A percentile compares a stretch with the other conserved stretches of the same genome.
Conservation (phyloP, 2,329 filamentous ascomycete species). For the Colletotrichum sp. region DNA sequence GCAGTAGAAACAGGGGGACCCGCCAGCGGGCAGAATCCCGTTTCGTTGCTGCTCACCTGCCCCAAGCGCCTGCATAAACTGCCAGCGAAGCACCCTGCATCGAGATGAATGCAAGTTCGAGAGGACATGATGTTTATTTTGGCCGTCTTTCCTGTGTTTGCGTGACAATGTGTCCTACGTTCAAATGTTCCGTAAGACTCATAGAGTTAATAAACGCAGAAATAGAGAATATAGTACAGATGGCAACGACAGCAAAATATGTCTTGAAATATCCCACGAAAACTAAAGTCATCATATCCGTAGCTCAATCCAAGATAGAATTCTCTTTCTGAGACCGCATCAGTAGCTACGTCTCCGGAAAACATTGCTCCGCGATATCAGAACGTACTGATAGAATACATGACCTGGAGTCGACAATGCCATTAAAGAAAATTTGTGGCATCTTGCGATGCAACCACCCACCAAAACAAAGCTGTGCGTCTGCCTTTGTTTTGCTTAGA, state of each 20-base stretch:
- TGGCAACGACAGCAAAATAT: neutral
- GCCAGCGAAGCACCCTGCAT: neutral
- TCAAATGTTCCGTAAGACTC: neutral
- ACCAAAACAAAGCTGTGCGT: neutral
- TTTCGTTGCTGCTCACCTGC: neutral
- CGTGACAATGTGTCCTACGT: neutral
- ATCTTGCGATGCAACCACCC: neutral
- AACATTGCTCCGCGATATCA: neutral
- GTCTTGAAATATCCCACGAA: neutral
- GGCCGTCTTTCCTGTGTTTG: neutral
- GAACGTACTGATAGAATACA: neutral
- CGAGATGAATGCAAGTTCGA: neutral
- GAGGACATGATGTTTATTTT: rapidly evolving
- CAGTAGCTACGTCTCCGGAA: neutral
- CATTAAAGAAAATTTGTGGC: neutral
- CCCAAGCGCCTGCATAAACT: neutral
- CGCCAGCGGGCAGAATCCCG: neutral
- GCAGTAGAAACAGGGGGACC: neutral
- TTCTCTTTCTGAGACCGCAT: neutral
- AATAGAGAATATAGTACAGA: neutral
- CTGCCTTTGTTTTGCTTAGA: neutral
- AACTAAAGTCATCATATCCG: too few relatives aligned
- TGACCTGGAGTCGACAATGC: neutral
- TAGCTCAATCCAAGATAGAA: too few relatives aligned
- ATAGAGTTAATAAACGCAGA: neutral